Evolutionary conservation across 2,329 filamentous ascomycete species (phyloP), one percentile per base, ranked within the genome.

Genomic region (Periglandula ipomoeae): DNA sequence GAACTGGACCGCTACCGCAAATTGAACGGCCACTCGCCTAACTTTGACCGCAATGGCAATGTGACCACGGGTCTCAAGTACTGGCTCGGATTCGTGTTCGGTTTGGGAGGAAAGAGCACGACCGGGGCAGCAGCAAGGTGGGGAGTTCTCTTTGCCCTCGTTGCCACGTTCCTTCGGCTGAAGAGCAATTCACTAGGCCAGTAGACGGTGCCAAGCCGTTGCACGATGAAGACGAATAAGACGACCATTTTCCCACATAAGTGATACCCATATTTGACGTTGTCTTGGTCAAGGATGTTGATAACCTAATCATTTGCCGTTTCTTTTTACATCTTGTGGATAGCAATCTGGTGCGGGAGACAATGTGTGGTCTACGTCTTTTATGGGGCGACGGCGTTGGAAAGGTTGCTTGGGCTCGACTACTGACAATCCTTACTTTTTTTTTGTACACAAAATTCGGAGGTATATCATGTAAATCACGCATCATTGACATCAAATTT

Each of bases 41-140:
- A 81, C 63, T 85, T 85, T 60, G 78, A 83, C 63, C 77, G 82
- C 57, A 64, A 75, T 49, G 80, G 81, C 53, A 70, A 70, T 30
- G 67, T 72, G 48, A 60, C 74, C 55, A 70, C 66, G 52, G 76
- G 79, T 1, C 40, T 78, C 4, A 64, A 60, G 38, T 82, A 82
- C 63, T 83, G 78, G 75, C 2, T 73, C 19, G 60, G 68, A 50
- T 59, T 82, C 37, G 47, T 82, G 30, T 52, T 76, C 17, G 66
- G 72, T 7, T 68, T 82, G 35, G 79, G 80, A 32, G 70, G 72
- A 26, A 68, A 68, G 51, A 66, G 68, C 50, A 64, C 63, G 26
- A 72, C 72, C 67, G 71, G 71, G 64, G 72, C 71, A 62, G 69
- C 78, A 47, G 9, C 74, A 48, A 68, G 76, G 56, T 81, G 78